Base-by-base conservation (phyloP, 768 basidiomycete genomes). In the Xanthoconium stramineum region DNA sequence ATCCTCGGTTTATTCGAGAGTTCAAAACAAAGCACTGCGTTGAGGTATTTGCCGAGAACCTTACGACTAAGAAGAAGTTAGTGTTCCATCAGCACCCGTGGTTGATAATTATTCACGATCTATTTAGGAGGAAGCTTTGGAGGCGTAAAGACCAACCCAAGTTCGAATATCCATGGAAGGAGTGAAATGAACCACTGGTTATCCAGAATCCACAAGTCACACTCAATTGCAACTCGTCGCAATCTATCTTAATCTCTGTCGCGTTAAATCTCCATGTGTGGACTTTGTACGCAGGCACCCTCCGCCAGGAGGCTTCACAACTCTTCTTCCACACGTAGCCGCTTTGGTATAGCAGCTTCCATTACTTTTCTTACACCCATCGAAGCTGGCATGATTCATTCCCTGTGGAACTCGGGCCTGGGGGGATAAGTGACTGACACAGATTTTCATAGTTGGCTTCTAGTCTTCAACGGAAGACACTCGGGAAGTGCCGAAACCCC, bases 1-100 rank as follows among this genome's bases (percentile, higher is more conserved):
- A 98, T 67, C 96, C 96, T 28, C 86, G 89, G 0, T 98, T 96
- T 74, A 94, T 98, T 63, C 87, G 94, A 32, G 84, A 89, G 65
- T 98, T 96, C 80, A 98, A 95, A 74, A 72, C 80, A 3, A 80
- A 92, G 65, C 61, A 96, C 64, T 92, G 91, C 63, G 65, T 88
- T 8, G 94, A 98, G 65, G 83, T 94, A 4, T 97, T 87, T 69
- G 91, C 77, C 0, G 93, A 96, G 67, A 87, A 98, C 65, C 49
- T 85, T 0, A 78, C 84, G 0, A 92, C 88, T 11, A 96, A 95
- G 78, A 91, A 88, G 74, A 98, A 96, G 95, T 96, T 62, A 36
- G 91, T 79, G 7, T 24, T 36, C 1, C 28, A 30, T 17, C 24
- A 30, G 32, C 28, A 35, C 15, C 13, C 20, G 19, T 43, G 28